Percentiles rank a stretch among this genome's conserved stretches.
These are phyloP conservation scores for Pleodorina starrii DNA, from an alignment of 139 green algal genomes.

Conservation along the genomic window DNA sequence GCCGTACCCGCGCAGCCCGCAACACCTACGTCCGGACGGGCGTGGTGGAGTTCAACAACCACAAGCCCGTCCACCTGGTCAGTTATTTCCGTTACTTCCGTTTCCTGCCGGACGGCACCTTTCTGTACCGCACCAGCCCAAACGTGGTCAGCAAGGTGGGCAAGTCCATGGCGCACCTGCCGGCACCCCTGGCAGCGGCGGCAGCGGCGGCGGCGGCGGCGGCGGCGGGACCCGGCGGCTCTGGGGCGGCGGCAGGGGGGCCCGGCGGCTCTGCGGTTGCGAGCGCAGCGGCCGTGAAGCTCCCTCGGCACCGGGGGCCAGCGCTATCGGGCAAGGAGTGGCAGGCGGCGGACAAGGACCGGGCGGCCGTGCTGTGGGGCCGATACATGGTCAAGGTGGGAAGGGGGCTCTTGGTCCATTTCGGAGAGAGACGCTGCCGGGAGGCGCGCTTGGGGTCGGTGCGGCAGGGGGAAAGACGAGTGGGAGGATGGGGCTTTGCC, in stretches of 20 bases:
- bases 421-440: no score
- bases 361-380: background rate
- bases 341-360: background rate
- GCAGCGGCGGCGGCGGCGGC: no score
- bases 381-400: conserved; percentile 14
- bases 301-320: background rate
- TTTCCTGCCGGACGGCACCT: conserved; percentile 85
- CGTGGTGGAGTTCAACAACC: conserved; percentile 54
- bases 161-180: conserved; percentile 54
- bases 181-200: no score
- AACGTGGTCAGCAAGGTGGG: conserved; percentile 67
- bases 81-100: conserved; percentile 54
- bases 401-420: no score
- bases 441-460: no score
- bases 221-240: no score
- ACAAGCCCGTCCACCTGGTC: conserved; percentile 79
- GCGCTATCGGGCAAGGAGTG: background rate
- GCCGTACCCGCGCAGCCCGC: no score
- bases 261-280: background rate
- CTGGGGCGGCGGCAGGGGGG: no score
- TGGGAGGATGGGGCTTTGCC: no score
- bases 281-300: background rate
- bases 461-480: no score
- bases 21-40: conserved; percentile 90
- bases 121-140: conserved; percentile 87